These are phyloP conservation scores for Pyrenochaeta sp. DNA, from an alignment of 2,329 filamentous ascomycete species.

Conservation along the genomic window DNA sequence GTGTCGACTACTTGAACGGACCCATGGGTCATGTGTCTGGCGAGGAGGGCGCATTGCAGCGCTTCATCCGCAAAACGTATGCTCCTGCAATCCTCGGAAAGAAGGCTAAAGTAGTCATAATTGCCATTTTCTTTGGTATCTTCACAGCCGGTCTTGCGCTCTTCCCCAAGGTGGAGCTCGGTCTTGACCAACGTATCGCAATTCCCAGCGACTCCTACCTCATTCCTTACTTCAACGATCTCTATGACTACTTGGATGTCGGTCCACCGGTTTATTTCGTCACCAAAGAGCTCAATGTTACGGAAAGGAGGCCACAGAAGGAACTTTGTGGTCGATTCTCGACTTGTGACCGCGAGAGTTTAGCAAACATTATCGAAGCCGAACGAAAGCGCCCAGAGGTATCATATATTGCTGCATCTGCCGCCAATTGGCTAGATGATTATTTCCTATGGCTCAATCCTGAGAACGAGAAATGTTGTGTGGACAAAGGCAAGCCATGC, in stretches of 20 bases:
- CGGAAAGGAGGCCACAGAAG: slow-evolving; percentile 77
- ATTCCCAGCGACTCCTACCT: slow-evolving; percentile 94
- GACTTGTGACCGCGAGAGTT: slow-evolving; percentile 81
- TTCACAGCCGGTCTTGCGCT: slow-evolving; percentile 87
- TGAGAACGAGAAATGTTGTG: slow-evolving; percentile 69
- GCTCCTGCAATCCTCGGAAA: slow-evolving; percentile 81
- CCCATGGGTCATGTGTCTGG: slow-evolving; percentile 75
- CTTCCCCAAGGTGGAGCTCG: slow-evolving; percentile 83
- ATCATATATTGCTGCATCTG: slow-evolving; percentile 86
- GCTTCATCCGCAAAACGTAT: slow-evolving; percentile 89
- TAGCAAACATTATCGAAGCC: slow-evolving; percentile 90
- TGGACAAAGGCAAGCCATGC: slow-evolving; percentile 73
- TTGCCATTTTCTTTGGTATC: slow-evolving; percentile 84
- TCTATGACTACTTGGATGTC: slow-evolving; percentile 89
- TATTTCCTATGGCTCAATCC: slow-evolving; percentile 98
- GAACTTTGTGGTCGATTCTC: slow-evolving; percentile 91
- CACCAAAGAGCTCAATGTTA: slow-evolving; percentile 79
- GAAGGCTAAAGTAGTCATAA: slow-evolving; percentile 77
- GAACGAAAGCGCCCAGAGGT: slow-evolving; percentile 88
- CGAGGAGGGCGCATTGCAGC: slow-evolving; percentile 83
- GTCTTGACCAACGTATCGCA: slow-evolving; percentile 92
- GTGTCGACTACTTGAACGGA: slow-evolving; percentile 70
- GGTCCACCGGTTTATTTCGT: slow-evolving; percentile 98
- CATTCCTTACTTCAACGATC: slow-evolving; percentile 94
- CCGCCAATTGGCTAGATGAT: slow-evolving; percentile 96